Evolutionary conservation across 306 rosid genomes (phyloP), one percentile per base, ranked within the genome.

Genomic region (Acmispon strigosus): DNA sequence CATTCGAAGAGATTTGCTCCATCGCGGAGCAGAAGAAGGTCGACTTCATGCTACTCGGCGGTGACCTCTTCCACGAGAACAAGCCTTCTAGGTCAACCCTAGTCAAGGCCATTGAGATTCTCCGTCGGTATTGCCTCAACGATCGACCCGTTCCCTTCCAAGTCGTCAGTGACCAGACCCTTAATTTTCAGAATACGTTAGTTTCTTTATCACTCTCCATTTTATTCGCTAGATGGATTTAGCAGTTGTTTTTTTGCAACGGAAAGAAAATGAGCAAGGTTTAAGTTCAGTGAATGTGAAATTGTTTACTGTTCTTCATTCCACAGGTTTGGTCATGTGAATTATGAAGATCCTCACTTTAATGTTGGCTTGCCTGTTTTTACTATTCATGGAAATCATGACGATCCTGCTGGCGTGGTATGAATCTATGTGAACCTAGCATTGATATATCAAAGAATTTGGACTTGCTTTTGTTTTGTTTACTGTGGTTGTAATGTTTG

Each of bases 371-470:
- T 94, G 84, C 98, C 98, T 32, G 97, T 94, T 3, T 94, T 94
- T 86, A 90, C 92, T 45, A 94, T 94, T 83, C 98, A 94, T 76
- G 98, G 98, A 75, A 94, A 94, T 73, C 98, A 94, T 32, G 98
- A 94, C 8, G 98, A 94, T 82, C 98, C 98, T 10, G 98, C 97
- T 39, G 98, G 98, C 82, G 97, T 94, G 96, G 98, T 93, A 93
- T 84, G 88, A 27, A 44, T 76, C 44, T 27, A 53, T 69, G 9
- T 62, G 15, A 8, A 70, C 29, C 13, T 55, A 39, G 37, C 66
- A 44, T 29, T 67, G 17, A 16, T 50, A 15, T 63, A 11, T 74
- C n/a, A 44, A 4, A 51, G 9, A 14, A 47, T 18, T 37, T 63
- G 73, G 24, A 51, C 41, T 34, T 51, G 45, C n/a, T 16, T 61